A percentile compares a stretch with the other conserved stretches of the same genome.
Conservation (phyloP, 2,329 filamentous ascomycete species). For the Sclerotinia minor region DNA sequence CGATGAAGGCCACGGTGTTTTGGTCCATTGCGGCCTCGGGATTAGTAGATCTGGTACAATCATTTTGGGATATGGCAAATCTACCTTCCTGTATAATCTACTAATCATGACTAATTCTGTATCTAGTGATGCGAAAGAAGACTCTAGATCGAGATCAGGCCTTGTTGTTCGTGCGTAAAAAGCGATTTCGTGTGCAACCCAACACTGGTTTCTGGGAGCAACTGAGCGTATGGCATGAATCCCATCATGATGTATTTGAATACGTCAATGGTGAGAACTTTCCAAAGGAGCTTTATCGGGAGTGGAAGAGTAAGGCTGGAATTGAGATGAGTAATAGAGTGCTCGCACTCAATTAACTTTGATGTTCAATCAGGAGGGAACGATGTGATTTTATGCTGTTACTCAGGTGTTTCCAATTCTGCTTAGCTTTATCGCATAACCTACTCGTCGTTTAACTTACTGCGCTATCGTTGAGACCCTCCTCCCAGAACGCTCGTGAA, state of each 20-base stretch:
- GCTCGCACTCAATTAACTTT: neutral
- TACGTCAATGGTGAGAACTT: neutral
- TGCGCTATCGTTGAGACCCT: too few species aligned
- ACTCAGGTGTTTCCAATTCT: neutral
- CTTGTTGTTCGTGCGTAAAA: neutral
- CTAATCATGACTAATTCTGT: neutral
- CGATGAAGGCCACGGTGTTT: neutral
- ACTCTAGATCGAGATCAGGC: neutral
- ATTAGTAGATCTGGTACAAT: slow-evolving; percentile 5
- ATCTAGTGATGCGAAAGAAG: neutral
- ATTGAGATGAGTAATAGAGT: neutral
- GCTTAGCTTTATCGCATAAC: too few species aligned
- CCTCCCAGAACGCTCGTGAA: too few species aligned
- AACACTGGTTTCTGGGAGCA: slow-evolving; percentile 7
- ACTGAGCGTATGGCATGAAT: neutral
- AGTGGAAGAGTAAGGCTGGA: neutral
- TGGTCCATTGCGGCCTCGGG: slow-evolving; percentile 12
- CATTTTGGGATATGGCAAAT: neutral
- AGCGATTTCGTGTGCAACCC: neutral
- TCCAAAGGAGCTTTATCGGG: neutral
- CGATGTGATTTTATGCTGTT: neutral
- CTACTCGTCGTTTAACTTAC: too few species aligned
- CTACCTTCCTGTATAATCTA: neutral
- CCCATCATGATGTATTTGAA: slow-evolving; percentile 3
- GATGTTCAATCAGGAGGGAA: neutral